A percentile compares a stretch with the other conserved stretches of the same genome.
These are phyloP conservation scores for sweet orange (Citrus sinensis) DNA, from an alignment of 345 rosid genomes.

Conservation along the genomic window DNA sequence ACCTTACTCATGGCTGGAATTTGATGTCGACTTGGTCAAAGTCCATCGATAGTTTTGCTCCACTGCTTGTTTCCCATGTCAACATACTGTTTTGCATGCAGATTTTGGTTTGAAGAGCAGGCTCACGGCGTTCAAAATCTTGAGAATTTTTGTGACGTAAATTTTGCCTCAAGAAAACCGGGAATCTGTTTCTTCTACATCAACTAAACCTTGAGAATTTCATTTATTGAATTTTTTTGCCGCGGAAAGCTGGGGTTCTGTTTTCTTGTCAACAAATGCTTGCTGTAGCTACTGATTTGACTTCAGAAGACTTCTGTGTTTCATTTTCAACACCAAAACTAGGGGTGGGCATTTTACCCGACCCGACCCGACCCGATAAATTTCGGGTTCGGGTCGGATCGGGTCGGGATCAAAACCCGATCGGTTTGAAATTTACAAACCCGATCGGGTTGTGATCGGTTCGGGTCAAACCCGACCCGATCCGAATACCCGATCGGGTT, in stretches of 20 bases:
- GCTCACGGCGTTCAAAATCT: background rate
- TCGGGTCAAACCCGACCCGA: no score
- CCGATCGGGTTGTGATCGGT: no score
- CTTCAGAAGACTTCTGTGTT: background rate
- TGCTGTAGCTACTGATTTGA: background rate
- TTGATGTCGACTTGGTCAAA: constrained; percentile 65
- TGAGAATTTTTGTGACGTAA: background rate
- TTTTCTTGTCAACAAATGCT: background rate
- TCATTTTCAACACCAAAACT: background rate
- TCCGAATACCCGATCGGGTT: no score
- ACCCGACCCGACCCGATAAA: no score
- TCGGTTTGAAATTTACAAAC: no score
- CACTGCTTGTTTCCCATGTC: background rate
- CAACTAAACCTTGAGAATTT: no score
- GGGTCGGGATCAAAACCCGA: no score
- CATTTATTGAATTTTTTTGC: no score
- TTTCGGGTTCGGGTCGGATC: no score
- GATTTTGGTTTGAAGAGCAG: constrained; percentile 2
- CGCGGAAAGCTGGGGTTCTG: no score
- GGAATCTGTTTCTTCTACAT: background rate
- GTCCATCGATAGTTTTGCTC: constrained; percentile 31
- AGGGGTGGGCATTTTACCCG: no score
- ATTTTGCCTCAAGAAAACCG: background rate
- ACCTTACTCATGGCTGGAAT: constrained; percentile 66
- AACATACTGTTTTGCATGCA: background rate